Evolutionary conservation across 768 basidiomycete genomes (phyloP), one percentile per base, ranked within the genome.

Genomic region (Russula sp.): DNA sequence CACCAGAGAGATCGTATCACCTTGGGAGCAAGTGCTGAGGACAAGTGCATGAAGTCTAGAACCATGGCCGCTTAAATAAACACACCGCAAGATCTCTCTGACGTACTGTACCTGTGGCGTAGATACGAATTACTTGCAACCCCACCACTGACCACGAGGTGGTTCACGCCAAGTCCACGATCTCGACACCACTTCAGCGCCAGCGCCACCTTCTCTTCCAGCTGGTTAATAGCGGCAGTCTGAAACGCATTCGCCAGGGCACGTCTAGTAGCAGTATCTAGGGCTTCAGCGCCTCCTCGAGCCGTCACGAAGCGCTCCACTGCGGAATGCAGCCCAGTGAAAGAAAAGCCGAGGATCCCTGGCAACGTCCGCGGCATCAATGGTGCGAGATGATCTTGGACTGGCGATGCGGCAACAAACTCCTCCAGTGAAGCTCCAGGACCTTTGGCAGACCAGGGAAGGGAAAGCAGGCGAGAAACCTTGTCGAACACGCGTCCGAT

Each of bases 131-230:
- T 99, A 66, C 91, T 92, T 16, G 95, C 96, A 0, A 99, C 96
- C 2, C 96, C 96, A 0, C 96, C 96, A 61, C 92, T 93, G 16
- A 90, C 84, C 1, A 97, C 90, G 29, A 98, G 66, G 57, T 86
- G 77, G 11, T 71, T 72, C 4, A 90, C 73, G 8, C 67, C 56
- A 1, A 84, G 71, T n/a, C 74, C 79, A 25, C 77, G 67, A 9
- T 69, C 60, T 55, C 66, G 57, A 62, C 83, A 83, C 75, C 71
- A 75, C 25, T 74, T 68, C 42, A 85, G 64, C 0, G 77, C 86
- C 22, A 88, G 73, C 2, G 70, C 57, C 10, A 96, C 75, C 73
- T 95, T 97, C 48, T 84, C 81, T 67, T 84, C 85, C 0, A 98
- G 76, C 55, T 95, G 93, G 8, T 70, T 75, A 6, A 89, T 81